phyloP scores from a whole-genome alignment of 148 eudicot species.

The Gaultheria prostrata region DNA sequence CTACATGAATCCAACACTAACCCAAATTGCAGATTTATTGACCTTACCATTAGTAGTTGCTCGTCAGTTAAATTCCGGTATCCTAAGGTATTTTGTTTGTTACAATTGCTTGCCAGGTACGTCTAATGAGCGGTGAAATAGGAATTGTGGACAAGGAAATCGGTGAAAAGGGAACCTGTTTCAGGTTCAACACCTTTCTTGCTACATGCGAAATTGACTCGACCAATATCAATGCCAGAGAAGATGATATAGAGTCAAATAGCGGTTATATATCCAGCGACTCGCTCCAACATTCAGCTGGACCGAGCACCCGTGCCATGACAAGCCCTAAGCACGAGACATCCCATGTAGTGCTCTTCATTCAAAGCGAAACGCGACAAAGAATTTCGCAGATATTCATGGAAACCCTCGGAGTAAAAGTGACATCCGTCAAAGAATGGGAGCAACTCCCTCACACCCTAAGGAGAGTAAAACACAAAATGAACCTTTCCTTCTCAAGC shows the following conservation, averaged over 20 bases:
- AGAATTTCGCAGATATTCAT: slow-evolving; percentile 44
- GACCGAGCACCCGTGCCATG: slow-evolving; percentile 7
- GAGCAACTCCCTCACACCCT: slow-evolving; percentile 39
- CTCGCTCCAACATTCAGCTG: slow-evolving; percentile 18
- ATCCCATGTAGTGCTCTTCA: slow-evolving; percentile 55
- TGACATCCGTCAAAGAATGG: slow-evolving; percentile 33
- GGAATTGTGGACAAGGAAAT: slow-evolving; percentile 54
- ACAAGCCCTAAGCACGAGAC: slow-evolving; percentile 38
- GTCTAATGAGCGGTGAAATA: slow-evolving; percentile 89
- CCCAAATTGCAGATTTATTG: background rate
- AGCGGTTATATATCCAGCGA: slow-evolving; percentile 16
- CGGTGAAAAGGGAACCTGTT: slow-evolving; percentile 61
- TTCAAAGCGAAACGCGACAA: slow-evolving; percentile 53
- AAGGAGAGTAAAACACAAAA: slow-evolving; percentile 37
- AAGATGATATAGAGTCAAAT: slow-evolving; percentile 17
- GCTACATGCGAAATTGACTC: slow-evolving; percentile 14
- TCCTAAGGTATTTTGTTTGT: background rate
- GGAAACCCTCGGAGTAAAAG: slow-evolving; percentile 48
- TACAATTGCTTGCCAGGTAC: slow-evolving; percentile 43
- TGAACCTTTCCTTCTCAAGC: slow-evolving; percentile 34
- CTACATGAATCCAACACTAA: background rate
- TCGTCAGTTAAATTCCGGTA: background rate
- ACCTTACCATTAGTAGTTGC: background rate
- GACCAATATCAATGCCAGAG: background rate
- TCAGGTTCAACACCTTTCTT: slow-evolving; percentile 63